Base-by-base conservation (phyloP, 805 yeast genomes). In the Vanderwaltozyma verrucispora region DNA sequence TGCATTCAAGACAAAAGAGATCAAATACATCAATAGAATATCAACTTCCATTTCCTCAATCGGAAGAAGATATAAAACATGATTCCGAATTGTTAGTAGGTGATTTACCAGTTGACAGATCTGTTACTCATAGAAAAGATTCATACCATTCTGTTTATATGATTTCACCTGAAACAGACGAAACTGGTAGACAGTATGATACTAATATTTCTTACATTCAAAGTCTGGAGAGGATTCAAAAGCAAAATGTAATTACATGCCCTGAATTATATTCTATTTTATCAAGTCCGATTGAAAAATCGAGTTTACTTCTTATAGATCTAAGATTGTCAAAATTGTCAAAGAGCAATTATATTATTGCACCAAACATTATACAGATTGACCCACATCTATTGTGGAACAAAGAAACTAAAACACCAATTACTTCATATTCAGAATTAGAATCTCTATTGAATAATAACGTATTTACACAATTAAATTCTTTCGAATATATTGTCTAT, bases 221-320 rank as follows among this genome's bases (percentile, higher is more conserved):
- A 29, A 43, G 47, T 17, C 36, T 57, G 31, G 50, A 54, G 31
- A 45, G 53, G 25, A 36, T 57, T 27, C 60, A 59, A 33, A 55
- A 50, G 33, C 89, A 82, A 53, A 89, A 92, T 3, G 51, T 59
- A 12, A 56, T 64, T 4, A 52, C 71, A 1, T 51, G 70, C 9
- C 62, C 58, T 20, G 58, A 63, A 57, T 50, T 74, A 3, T 54
- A 74, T 38, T 59, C 69, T 4, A 64, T 66, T 14, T 56, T 75
- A 35, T 64, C 60, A 36, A 64, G 62, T 39, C 69, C 69, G 23
- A 65, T 74, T 39, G 71, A 69, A 28, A 71, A 74, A 2, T 30
- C 43, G 2, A 45, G 46, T 17, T 16, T 56, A 17, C 40, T 70
- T 17, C 37, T 70, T 6, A 53, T 69, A 32, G 74, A 70, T 47